Conservation (phyloP, 768 basidiomycete genomes). For the Russula olivacea region DNA sequence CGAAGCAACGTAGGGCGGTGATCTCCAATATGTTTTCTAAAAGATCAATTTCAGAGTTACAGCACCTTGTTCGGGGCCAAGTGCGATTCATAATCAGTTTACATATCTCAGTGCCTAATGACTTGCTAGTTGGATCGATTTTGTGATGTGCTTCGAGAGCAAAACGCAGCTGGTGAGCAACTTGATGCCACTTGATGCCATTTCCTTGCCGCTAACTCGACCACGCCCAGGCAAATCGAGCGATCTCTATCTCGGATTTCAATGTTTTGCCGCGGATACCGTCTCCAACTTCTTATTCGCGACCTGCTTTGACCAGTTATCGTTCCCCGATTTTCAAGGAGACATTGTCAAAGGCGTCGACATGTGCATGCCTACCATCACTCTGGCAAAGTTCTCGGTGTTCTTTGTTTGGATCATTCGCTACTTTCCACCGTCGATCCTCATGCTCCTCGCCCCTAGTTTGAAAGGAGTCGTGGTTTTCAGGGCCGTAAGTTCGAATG, state of each 20-base stretch:
- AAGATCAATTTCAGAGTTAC: constrained; percentile 34
- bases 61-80: constrained; percentile 32
- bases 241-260: constrained; percentile 39
- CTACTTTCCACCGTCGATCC: neutral
- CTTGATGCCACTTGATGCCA: no score
- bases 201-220: neutral
- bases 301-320: constrained; percentile 32
- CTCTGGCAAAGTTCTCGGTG: constrained; percentile 3
- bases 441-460: neutral
- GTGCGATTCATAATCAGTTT: constrained; percentile 20
- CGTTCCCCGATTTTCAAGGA: constrained; percentile 33
- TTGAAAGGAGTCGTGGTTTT: neutral
- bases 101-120: neutral
- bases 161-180: constrained; percentile 9
- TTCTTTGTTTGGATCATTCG: constrained; percentile 4
- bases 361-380: constrained; percentile 29
- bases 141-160: constrained; percentile 13
- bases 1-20: constrained; percentile 32
- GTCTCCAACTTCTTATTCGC: constrained; percentile 41
- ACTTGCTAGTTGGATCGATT: constrained; percentile 34
- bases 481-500: neutral
- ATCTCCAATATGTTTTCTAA: constrained; percentile 38
- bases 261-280: constrained; percentile 40
- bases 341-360: constrained; percentile 35
- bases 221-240: constrained; percentile 24